These are phyloP conservation scores for Penicillium paneum DNA, from an alignment of 2,329 filamentous ascomycete species.

Conservation along the genomic window DNA sequence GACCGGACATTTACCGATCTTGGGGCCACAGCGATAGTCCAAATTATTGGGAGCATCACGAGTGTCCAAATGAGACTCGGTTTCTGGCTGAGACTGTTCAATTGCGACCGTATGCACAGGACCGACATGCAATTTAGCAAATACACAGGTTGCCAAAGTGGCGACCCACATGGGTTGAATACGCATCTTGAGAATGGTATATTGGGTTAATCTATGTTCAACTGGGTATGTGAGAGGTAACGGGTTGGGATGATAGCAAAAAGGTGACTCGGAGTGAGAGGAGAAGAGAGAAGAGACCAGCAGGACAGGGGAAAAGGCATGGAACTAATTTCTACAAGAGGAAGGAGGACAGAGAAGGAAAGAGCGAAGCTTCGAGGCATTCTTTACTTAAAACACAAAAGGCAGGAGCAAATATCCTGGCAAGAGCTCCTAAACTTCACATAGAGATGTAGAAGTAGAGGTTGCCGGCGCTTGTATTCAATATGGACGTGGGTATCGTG, in stretches of 20 bases:
- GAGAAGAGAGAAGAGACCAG: not conserved
- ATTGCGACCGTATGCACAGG: slow-evolving; percentile 2
- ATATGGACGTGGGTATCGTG: slow-evolving; percentile 25
- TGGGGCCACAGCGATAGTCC: slow-evolving; percentile 35
- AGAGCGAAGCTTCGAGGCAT: not conserved
- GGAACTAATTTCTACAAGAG: slow-evolving; percentile 1
- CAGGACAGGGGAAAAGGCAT: too few relatives aligned
- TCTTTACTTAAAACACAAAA: not conserved
- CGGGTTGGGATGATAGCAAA: not conserved
- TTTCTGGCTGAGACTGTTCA: not conserved
- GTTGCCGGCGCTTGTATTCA: slow-evolving; percentile 4
- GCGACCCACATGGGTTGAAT: not conserved
- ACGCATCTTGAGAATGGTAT: slow-evolving; percentile 4
- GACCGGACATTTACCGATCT: slow-evolving; percentile 33
- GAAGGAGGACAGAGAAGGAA: not conserved
- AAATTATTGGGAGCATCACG: slow-evolving; percentile 15
- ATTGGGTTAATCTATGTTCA: slow-evolving; percentile 3
- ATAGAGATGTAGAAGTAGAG: not conserved
- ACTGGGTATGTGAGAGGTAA: not conserved
- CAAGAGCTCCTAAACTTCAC: not conserved
- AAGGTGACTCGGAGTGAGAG: not conserved
- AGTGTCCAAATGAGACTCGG: slow-evolving; percentile 6
- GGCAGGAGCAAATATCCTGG: not conserved
- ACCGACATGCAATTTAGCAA: not conserved
- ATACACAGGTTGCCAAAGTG: slow-evolving; percentile 11